phyloP scores from a whole-genome alignment of 257 asterid species.

The Primulina tabacum region DNA sequence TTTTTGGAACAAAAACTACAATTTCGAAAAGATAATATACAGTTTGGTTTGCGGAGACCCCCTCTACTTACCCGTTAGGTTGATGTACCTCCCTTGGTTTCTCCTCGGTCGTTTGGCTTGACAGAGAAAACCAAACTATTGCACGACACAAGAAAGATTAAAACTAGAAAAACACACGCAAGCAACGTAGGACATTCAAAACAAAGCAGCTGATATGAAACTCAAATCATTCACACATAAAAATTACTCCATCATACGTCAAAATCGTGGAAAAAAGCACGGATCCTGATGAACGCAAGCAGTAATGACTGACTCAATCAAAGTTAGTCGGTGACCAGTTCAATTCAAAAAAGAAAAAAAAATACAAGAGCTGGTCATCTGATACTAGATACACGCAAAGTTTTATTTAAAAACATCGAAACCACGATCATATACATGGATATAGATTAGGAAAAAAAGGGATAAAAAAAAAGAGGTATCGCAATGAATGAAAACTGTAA shows the following conservation, averaged over 20 bases:
- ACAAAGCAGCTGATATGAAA: neutral
- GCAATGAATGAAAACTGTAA: neutral
- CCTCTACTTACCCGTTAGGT: too few relatives aligned
- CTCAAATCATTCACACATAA: neutral
- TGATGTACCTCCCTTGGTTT: too few relatives aligned
- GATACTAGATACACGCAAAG: neutral
- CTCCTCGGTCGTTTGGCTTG: neutral
- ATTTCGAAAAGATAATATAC: neutral
- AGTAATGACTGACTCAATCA: neutral
- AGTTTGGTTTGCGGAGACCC: neutral
- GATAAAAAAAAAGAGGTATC: too few relatives aligned
- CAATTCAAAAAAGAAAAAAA: neutral
- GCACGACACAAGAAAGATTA: neutral
- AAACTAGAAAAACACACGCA: neutral
- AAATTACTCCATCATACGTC: neutral
- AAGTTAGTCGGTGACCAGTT: neutral
- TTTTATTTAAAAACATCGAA: neutral
- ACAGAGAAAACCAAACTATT: neutral
- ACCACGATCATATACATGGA: neutral
- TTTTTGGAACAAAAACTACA: too few relatives aligned
- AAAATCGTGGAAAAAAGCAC: neutral
- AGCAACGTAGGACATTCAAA: neutral
- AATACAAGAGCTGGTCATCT: neutral
- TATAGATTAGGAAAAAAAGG: too few relatives aligned
- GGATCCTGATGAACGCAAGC: neutral